A percentile compares a stretch with the other conserved stretches of the same genome.
Conservation (phyloP, 352 stramenopile species). For the Aphanomyces cochlioides region DNA sequence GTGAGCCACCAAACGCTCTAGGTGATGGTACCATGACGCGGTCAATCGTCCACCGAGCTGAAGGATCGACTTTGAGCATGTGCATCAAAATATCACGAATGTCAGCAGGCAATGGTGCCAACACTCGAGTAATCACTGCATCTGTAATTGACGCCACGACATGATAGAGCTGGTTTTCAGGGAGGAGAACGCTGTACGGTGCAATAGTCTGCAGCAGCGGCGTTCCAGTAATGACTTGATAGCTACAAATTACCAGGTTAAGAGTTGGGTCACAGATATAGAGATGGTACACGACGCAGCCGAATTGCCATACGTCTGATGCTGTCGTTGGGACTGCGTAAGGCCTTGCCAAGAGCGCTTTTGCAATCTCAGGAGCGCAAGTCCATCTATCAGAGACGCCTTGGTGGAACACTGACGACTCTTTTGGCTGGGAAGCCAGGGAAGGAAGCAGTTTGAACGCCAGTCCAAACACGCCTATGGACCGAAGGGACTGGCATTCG, state of each 20-base stretch:
- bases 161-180: conserved; percentile 44
- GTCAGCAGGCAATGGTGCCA: conserved; percentile 36
- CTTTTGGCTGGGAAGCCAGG: conserved; percentile 39
- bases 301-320: conserved; percentile 74
- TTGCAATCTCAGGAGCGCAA: conserved; percentile 53
- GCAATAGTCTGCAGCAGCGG: conserved; percentile 44
- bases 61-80: conserved; percentile 45
- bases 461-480: not conserved
- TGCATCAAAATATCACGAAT: conserved; percentile 45
- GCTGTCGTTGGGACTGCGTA: conserved; percentile 43
- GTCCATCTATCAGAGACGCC: too few species aligned
- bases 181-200: conserved; percentile 44
- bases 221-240: conserved; percentile 45
- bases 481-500: not conserved
- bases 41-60: conserved; percentile 50
- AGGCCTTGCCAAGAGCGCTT: conserved; percentile 42
- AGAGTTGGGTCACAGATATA: conserved; percentile 3
- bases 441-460: conserved; percentile 41
- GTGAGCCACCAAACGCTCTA: conserved; percentile 26
- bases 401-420: too few species aligned
- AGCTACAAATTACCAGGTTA: conserved; percentile 36
- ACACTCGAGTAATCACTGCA: conserved; percentile 39
- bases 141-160: conserved; percentile 56
- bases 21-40: conserved; percentile 38
- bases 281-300: conserved; percentile 57